Base-by-base conservation (phyloP, 768 basidiomycete genomes). In the Xerocomellus chrysenteron region DNA sequence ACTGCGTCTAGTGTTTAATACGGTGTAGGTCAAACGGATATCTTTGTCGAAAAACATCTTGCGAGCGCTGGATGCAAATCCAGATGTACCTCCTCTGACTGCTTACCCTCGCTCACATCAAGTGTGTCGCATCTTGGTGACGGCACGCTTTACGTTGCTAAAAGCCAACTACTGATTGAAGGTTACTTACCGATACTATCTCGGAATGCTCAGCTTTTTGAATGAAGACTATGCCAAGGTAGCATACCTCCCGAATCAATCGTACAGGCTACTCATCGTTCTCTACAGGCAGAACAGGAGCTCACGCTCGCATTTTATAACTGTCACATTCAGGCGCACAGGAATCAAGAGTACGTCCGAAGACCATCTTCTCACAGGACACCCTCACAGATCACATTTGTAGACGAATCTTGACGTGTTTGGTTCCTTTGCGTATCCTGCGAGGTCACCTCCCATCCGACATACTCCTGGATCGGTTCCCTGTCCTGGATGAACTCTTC, bases 101-200 rank as follows among this genome's bases (percentile, higher is more conserved):
- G 72, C 77, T 14, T 98, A 87, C 66, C 94, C 94, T 19, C 82
- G 87, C 26, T 84, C 90, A 17, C 94, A 96, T 73, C 93, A 94
- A 75, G 91, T 92, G 68, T 57, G 73, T 60, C 40, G 43, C 55
- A 53, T 57, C 50, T 61, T 53, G 55, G 48, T 56, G 59, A 57
- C 19, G 12, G 17, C 44, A 32, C 37, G 12, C 14, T 30, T 35
- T 45, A 28, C 51, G 28, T 59, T 54, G 42, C 57, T 55, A 52
- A 52, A 62, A 42, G 33, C 47, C 37, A 24, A 65, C 68, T 46
- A 67, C 42, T 47, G 55, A 56, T 61, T 57, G 57, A 75, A 94
- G 90, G 93, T 97, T 49, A 95, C 95, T 24, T 97, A 90, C 74
- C 80, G 86, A 58, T 99, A 96, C 77, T 98, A 98, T 68, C 74